Conservation (phyloP, 2,329 filamentous ascomycete species). For the Grosmannia serpens region DNA sequence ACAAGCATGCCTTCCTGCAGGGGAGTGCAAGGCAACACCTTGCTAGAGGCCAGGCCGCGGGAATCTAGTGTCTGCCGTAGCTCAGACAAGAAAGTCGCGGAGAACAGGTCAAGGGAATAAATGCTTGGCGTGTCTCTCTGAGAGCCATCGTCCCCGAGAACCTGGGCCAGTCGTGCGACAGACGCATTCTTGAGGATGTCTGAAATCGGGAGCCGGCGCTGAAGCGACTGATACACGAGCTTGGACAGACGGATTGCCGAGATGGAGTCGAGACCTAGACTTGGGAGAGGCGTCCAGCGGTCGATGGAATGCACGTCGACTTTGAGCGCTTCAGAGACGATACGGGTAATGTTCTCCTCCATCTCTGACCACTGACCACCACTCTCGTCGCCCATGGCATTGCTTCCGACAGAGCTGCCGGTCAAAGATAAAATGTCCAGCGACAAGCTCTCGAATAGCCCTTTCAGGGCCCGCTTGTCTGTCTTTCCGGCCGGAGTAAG, state of each 20-base stretch:
- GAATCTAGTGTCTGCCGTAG: conserved; percentile 6
- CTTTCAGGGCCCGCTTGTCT: conserved; percentile 44
- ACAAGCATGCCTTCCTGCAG: conserved; percentile 82
- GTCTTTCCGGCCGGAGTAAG: conserved; percentile 66
- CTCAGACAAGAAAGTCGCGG: conserved; percentile 12
- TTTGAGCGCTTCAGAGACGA: conserved; percentile 39
- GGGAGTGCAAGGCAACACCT: conserved; percentile 70
- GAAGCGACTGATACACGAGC: conserved; percentile 34
- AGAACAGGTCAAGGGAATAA: conserved; percentile 16
- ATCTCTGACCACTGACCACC: conserved; percentile 14
- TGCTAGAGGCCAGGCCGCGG: conserved; percentile 26
- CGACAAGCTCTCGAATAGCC: conserved; percentile 34
- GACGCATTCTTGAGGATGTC: conserved; percentile 57
- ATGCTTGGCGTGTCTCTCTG: not conserved
- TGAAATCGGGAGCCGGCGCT: conserved; percentile 50
- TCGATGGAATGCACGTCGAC: conserved; percentile 35
- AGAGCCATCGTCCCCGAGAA: conserved; percentile 9
- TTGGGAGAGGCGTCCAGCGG: conserved; percentile 61
- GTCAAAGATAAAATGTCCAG: conserved; percentile 18
- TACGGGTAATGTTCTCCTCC: conserved; percentile 44
- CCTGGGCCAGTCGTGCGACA: conserved; percentile 46
- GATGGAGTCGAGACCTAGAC: conserved; percentile 74
- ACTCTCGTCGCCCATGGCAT: not conserved
- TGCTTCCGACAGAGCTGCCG: not conserved
- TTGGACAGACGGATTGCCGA: conserved; percentile 62